phyloP scores from a whole-genome alignment of 78 protist genomes.

The Creolimax fragrantissima region DNA sequence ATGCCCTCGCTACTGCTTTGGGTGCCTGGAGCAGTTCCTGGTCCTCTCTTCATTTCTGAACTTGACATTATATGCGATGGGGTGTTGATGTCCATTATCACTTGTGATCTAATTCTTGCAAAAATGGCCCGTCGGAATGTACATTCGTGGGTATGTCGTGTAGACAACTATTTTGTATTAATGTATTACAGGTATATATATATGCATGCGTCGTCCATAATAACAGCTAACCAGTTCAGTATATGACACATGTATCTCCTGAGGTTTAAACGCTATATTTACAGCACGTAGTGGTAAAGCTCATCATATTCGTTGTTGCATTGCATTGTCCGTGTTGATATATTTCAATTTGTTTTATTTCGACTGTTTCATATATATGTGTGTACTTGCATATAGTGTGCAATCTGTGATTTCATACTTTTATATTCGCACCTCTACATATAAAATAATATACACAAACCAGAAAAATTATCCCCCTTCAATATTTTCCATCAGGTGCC shows the following conservation, averaged over 20 bases:
- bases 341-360: not conserved
- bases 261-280: too few species aligned
- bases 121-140: constrained; percentile 19
- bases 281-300: too few species aligned
- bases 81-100: constrained; percentile 23
- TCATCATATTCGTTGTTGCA: too few species aligned
- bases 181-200: too few species aligned
- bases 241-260: too few species aligned
- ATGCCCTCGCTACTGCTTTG: not conserved
- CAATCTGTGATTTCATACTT: not conserved
- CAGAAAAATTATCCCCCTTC: too few species aligned
- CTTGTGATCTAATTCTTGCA: constrained; percentile 17
- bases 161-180: too few species aligned
- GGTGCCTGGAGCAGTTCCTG: not conserved
- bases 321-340: too few species aligned
- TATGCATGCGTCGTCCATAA: too few species aligned
- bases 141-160: constrained; percentile 23
- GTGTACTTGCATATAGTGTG: not conserved
- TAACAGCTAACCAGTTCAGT: too few species aligned
- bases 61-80: constrained; percentile 26
- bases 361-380: not conserved
- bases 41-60: not conserved
- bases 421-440: not conserved
- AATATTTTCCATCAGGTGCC: too few species aligned
- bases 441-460: not conserved